Evolutionary conservation across 2,329 filamentous ascomycete species (phyloP), one percentile per base, ranked within the genome.

Genomic region (Alternaria postmessia): DNA sequence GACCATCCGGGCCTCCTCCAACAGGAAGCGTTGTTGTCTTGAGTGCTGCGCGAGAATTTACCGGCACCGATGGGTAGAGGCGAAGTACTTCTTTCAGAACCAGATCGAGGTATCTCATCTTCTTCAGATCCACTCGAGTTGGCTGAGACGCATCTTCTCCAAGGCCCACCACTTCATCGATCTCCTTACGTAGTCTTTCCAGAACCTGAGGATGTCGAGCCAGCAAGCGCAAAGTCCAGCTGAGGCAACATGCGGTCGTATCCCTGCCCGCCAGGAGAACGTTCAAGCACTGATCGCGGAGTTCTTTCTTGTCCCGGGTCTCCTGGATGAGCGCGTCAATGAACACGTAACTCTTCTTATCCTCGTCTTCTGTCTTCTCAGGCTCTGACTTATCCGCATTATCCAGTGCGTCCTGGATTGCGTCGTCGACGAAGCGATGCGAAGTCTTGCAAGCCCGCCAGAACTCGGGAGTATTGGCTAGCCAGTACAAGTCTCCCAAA

Each of bases 221-320:
- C 47, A 78, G 62, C 12, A 64, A 41, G 22, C 69, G 63, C 55
- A 96, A 84, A 41, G 87, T 83, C 88, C 91, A 96, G 0, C 88
- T 90, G 1, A 97, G 84, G 0, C 91, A 91, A 2, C 84, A 86
- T 30, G 93, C 93, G 0, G 93, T 97, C n/a, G 93, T 96, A 76
- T 97, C 94, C 42, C 91, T 86, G 9, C 92, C 93, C 1, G 94
- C 94, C 7, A 97, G 85, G 3, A 97, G 85, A 18, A 97, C 87
- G 47, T 90, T 89, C 7, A 95, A 85, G 46, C 96, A 83, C 77
- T 97, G 92, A 77, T 95, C 91, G 34, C 93, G 91, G 11, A 97
- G 85, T 3, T 93, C 86, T 51, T 84, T 85, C 22, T 78, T 75
- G 59, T 84, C 79, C 39, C 90, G 86, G 0, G 92, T 96, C 78